Evolutionary conservation across 169 alveolate species (phyloP), one percentile per base, ranked within the genome.

Genomic region (Babesia ovis): DNA sequence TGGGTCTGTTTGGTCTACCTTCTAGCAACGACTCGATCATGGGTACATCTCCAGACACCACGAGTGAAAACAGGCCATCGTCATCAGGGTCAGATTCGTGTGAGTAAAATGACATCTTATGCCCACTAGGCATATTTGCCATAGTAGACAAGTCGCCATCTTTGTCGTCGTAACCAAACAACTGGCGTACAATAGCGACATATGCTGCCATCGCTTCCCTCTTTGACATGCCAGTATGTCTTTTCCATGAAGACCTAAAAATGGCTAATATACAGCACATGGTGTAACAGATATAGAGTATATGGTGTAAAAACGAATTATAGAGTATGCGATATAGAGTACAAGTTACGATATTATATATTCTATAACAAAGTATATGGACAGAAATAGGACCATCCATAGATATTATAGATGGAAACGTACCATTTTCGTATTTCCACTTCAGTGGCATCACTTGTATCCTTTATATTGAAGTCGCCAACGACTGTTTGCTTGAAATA

Each of bases 241-340:
- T 77, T 68, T 64, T 34, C 86, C 86, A 77, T 0, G 45, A 50
- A 1, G 55, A 62, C 73, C 86, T 77, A n/a, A n/a, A n/a, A n/a
- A n/a, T n/a, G n/a, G n/a, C n/a, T n/a, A n/a, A n/a, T n/a, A n/a
- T n/a, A n/a, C 50, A 16, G 16, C 12, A 42, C 16, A 42, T 16
- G 12, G 16, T 42, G 16, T 42, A 16, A 42, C 12, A 12, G 16
- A 42, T 42, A 42, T 42, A 42, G 50, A 42, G 16, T 42, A 12
- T 42, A 16, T 42, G 16, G 20, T 16, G 16, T 16, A 12, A 42
- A 12, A 12, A 12, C 50, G 12, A 12, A 42, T 42, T 12, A 12
- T 12, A 42, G 16, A 12, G 50, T 42, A 12, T 16, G 16, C 12
- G 20, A 42, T 42, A 12, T 12, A 42, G 20, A 16, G 12, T 42